phyloP scores from a whole-genome alignment of 352 stramenopile species.

The Blastocystis hominis region DNA sequence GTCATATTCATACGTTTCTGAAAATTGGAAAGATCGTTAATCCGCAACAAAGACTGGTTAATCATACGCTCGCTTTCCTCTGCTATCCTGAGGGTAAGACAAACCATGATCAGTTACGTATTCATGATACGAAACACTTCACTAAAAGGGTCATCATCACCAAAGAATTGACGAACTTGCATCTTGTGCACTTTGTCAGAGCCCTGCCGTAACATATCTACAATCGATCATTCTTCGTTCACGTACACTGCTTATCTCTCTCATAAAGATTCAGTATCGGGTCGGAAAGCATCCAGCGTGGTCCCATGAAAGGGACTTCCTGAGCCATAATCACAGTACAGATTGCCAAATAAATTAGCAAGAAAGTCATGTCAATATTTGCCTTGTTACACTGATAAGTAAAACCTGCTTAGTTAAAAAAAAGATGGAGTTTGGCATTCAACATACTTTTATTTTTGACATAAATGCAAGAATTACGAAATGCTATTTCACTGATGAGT shows the following conservation, averaged over 20 bases:
- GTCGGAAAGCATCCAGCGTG: neutral
- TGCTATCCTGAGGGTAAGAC: neutral
- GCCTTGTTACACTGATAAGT: neutral
- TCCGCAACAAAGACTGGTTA: neutral
- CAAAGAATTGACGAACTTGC: neutral
- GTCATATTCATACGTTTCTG: neutral
- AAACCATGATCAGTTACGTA: neutral
- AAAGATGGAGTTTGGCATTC: neutral
- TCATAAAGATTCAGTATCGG: neutral
- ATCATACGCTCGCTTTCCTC: neutral
- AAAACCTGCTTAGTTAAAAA: neutral
- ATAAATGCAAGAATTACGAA: no score
- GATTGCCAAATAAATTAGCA: neutral
- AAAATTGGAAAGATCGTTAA: neutral
- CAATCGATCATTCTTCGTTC: neutral
- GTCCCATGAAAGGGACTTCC: neutral
- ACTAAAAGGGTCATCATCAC: neutral
- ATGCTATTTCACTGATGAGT: no score
- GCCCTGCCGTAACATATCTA: neutral
- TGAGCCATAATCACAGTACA: neutral
- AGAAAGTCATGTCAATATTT: neutral
- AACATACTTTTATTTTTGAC: no score
- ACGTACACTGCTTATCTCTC: neutral
- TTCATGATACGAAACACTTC: slow-evolving; percentile 25
- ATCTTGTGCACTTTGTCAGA: neutral